phyloP scores from a whole-genome alignment of 2,329 filamentous ascomycete species.

The Dothiorella sarmentorum region DNA sequence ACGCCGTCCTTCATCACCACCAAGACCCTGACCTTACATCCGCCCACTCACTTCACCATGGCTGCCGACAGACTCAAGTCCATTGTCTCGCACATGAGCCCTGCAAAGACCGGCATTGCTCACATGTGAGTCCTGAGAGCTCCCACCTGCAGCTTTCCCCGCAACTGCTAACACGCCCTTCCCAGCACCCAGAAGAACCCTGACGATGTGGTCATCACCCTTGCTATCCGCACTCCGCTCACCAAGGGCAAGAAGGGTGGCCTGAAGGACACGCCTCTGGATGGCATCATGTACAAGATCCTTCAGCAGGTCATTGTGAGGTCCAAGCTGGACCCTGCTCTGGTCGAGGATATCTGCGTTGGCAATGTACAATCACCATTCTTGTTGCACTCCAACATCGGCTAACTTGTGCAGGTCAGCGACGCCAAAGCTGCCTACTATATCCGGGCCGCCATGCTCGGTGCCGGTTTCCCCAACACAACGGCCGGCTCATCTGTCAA shows the following conservation, averaged over 20 bases:
- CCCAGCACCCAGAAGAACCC: slow-evolving; percentile 82
- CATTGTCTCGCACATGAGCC: slow-evolving; percentile 81
- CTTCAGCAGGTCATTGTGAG: slow-evolving; percentile 64
- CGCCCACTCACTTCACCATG: too few relatives aligned
- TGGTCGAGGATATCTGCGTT: slow-evolving; percentile 86
- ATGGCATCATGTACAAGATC: slow-evolving; percentile 79
- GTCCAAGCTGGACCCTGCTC: slow-evolving; percentile 71
- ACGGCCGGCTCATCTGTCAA: slow-evolving; percentile 78
- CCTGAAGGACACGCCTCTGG: slow-evolving; percentile 89
- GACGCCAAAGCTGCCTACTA: slow-evolving; percentile 88
- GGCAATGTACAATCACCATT: slow-evolving; percentile 69
- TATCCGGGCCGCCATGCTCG: slow-evolving; percentile 79
- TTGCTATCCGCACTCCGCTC: slow-evolving; percentile 84
- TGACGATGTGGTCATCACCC: slow-evolving; percentile 94
- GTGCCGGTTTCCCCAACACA: slow-evolving; percentile 92
- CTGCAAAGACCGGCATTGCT: slow-evolving; percentile 66
- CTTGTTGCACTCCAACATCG: neutral
- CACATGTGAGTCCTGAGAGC: slow-evolving; percentile 63
- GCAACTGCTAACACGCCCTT: slow-evolving; percentile 2
- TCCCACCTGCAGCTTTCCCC: neutral
- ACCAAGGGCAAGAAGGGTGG: slow-evolving; percentile 87
- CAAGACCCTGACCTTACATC: neutral
- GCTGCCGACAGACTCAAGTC: slow-evolving; percentile 81
- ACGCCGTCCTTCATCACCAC: neutral
- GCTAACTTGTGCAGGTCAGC: slow-evolving; percentile 57